A percentile compares a stretch with the other conserved stretches of the same genome.
Evolutionary conservation across 2,329 filamentous ascomycete species (phyloP).

Genomic region (Penicillium sp.): DNA sequence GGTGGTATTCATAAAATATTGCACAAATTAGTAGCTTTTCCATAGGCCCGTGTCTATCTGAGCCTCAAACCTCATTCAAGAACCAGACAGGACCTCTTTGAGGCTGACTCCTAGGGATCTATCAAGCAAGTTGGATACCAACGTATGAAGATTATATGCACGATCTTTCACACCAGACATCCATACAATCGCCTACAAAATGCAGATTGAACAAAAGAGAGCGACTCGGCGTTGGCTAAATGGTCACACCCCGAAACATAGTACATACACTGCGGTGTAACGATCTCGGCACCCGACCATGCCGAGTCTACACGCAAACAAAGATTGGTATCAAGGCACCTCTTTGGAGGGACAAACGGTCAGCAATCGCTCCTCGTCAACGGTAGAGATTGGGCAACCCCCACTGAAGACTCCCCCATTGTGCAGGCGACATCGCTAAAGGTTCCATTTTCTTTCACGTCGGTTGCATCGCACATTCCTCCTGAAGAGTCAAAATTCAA

Average conservation of each 20-base stretch:
- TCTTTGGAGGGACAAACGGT: slow-evolving; percentile 9
- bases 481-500: slow-evolving; percentile 3
- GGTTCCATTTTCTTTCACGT: slow-evolving; percentile 4
- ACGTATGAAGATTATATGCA: neutral
- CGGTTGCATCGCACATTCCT: slow-evolving; percentile 5
- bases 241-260: slow-evolving; percentile 26
- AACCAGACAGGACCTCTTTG: too few relatives aligned
- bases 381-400: neutral
- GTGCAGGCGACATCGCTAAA: slow-evolving; percentile 10
- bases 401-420: slow-evolving; percentile 1
- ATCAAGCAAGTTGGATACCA: neutral
- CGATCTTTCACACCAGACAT: neutral
- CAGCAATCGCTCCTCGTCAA: slow-evolving; percentile 10
- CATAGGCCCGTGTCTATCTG: too few relatives aligned
- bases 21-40: too few relatives aligned
- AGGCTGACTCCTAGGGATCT: too few relatives aligned
- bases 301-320: slow-evolving; percentile 18
- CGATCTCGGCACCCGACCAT: slow-evolving; percentile 17
- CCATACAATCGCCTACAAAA: neutral
- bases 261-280: slow-evolving; percentile 27
- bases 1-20: too few relatives aligned
- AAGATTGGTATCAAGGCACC: slow-evolving; percentile 30
- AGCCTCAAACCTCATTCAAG: too few relatives aligned
- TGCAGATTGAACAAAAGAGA: slow-evolving; percentile 17
- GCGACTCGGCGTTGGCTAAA: slow-evolving; percentile 24